Base-by-base conservation (phyloP, 2,329 filamentous ascomycete species). In the Verticillium dahliae region DNA sequence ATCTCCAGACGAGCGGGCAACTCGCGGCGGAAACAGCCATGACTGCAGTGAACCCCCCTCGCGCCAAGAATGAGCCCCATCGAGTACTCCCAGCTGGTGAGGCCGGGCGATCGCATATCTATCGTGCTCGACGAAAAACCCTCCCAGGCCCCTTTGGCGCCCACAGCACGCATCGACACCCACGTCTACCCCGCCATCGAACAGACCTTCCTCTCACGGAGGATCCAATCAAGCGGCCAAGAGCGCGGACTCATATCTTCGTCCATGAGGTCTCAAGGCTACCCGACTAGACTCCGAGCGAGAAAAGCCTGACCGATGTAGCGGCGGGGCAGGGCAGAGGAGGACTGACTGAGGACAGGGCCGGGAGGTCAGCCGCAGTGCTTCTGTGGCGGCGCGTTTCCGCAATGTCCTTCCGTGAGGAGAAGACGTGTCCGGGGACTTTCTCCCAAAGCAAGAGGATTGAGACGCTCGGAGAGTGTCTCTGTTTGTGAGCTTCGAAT, bases 41-140 rank as follows among this genome's bases (percentile, higher is more conserved):
- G 11, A 65, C 39, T 70, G 72, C 70, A 84, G 41, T 71, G 72
- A 78, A 75, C 77, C 79, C 90, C 90, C 90, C 92, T 97, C 92
- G 93, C 90, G 85, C 92, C 94, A 90, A 97, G 92, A 97, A 97
- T 98, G 92, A 97, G 94, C 94, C 94, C 94, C 94, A 96, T 98
- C 92, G 93, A 97, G 94, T 98, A 96, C 97, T 37, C 91, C 83
- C 78, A 75, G 73, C 72, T 67, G 61, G 67, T 68, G 65, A 67
- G 39, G 69, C 74, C 79, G 73, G 68, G 90, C 91, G 97, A 97
- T 97, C 94, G 93, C 94, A 97, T 98, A 88, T 90, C 94, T 97
- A 87, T 96, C 83, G 75, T 85, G 91, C 90, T 87, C 88, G 94
- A 97, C 94, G 90, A 97, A 90, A 85, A 81, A 78, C 75, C 81